phyloP scores from a whole-genome alignment of 805 yeast species.

The Torulaspora maleeae region DNA sequence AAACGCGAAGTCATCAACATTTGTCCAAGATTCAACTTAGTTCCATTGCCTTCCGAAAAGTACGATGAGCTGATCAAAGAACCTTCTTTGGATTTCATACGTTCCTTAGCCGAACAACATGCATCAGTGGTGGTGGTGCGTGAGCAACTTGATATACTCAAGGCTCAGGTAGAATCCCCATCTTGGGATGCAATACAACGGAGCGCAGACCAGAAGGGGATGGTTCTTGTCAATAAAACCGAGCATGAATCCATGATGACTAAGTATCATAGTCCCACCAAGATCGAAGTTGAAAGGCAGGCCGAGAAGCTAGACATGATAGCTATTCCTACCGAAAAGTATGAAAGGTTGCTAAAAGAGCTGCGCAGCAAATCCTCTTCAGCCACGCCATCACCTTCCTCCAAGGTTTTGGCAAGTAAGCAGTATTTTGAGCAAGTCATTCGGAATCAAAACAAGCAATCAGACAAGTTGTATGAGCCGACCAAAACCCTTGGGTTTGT shows the following conservation, averaged over 20 bases:
- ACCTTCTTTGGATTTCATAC: conserved; percentile 16
- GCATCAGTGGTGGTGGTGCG: conserved; percentile 29
- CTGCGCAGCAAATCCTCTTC: conserved; percentile 7
- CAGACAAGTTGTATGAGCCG: conserved; percentile 33
- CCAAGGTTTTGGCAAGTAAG: conserved; percentile 35
- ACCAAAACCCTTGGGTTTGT: conserved; percentile 36
- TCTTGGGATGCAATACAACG: conserved; percentile 16
- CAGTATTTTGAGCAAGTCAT: conserved; percentile 36
- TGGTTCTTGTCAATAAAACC: conserved; percentile 19
- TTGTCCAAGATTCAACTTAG: conserved; percentile 21
- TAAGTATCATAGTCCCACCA: conserved; percentile 21
- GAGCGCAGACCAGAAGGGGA: conserved; percentile 32
- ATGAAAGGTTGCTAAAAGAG: conserved; percentile 9
- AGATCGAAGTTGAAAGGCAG: conserved; percentile 29
- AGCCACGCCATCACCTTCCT: conserved; percentile 12
- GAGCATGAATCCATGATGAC: conserved; percentile 26
- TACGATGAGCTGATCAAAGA: conserved; percentile 21
- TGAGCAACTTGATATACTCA: conserved; percentile 27
- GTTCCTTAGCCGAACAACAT: conserved; percentile 23
- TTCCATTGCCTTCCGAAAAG: conserved; percentile 24
- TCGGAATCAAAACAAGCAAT: conserved; percentile 27
- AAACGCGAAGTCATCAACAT: conserved; percentile 22
- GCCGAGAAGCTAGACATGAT: conserved; percentile 32
- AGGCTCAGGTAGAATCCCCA: conserved; percentile 27
- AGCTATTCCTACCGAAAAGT: conserved; percentile 24